Conservation (phyloP, 2,329 filamentous ascomycete species). For the Nothopassalora personata region DNA sequence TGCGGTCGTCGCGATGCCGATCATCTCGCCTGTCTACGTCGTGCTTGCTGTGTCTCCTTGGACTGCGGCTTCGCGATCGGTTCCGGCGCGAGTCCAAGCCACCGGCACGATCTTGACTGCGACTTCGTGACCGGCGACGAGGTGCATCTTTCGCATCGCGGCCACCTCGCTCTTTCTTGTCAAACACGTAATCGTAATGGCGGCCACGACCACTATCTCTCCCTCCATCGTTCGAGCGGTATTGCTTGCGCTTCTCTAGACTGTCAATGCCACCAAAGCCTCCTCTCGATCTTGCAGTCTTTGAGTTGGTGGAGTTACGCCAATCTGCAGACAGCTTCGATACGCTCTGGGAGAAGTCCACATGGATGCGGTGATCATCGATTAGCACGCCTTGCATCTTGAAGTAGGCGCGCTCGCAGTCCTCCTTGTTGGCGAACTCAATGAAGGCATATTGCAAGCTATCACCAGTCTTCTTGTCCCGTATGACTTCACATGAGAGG, state of each 20-base stretch:
- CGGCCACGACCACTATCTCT: constrained; percentile 37
- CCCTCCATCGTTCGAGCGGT: constrained; percentile 57
- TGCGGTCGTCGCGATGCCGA: constrained; percentile 16
- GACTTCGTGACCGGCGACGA: background rate
- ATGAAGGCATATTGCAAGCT: constrained; percentile 97
- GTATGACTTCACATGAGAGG: constrained; percentile 89
- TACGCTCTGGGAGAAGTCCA: constrained; percentile 95
- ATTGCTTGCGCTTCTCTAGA: constrained; percentile 86
- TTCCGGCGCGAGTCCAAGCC: constrained; percentile 9
- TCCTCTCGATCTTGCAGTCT: constrained; percentile 61
- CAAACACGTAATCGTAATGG: constrained; percentile 75
- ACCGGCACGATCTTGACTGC: constrained; percentile 6
- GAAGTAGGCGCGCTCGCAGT: constrained; percentile 92
- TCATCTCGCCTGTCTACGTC: constrained; percentile 16
- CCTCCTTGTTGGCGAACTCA: constrained; percentile 86
- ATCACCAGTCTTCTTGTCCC: constrained; percentile 89
- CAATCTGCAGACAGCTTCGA: constrained; percentile 82
- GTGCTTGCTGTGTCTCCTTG: constrained; percentile 21
- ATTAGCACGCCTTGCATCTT: constrained; percentile 99
- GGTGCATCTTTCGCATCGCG: constrained; percentile 2
- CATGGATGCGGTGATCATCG: constrained; percentile 94
- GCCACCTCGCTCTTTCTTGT: constrained; percentile 48
- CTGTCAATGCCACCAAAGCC: constrained; percentile 88
- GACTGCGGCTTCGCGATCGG: constrained; percentile 29
- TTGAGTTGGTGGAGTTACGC: constrained; percentile 78